Conservation (phyloP, 2,329 filamentous ascomycete species). For the Fusarium vanettenii region DNA sequence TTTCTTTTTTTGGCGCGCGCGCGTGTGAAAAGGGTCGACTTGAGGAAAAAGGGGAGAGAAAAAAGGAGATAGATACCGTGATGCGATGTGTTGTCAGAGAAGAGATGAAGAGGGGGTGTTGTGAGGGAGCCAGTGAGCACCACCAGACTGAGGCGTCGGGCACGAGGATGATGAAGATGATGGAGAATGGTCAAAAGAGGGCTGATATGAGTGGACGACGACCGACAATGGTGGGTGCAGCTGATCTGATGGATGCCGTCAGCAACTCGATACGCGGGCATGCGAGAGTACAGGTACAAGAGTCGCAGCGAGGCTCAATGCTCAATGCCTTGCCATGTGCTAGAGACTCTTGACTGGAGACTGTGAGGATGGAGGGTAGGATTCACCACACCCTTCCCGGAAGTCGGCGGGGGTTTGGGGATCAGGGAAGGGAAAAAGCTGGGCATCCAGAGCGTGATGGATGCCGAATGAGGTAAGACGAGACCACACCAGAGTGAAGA, state of each 20-base stretch:
- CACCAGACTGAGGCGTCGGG: conserved; percentile 6
- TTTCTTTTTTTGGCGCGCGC: conserved; percentile 21
- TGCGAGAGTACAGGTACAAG: neutral
- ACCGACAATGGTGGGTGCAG: conserved; percentile 12
- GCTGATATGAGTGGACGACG: conserved; percentile 16
- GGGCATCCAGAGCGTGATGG: conserved; percentile 13
- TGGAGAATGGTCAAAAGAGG: conserved; percentile 15
- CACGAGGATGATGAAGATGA: conserved; percentile 13
- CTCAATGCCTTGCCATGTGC: neutral
- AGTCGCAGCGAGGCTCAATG: conserved; percentile 5
- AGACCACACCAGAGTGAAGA: conserved; percentile 30
- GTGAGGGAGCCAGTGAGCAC: conserved; percentile 21
- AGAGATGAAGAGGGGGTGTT: conserved; percentile 7
- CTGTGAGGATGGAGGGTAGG: conserved; percentile 8
- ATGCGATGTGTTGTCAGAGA: conserved; percentile 17
- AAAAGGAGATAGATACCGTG: conserved; percentile 15
- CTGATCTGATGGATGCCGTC: conserved; percentile 28
- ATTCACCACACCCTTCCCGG: conserved; percentile 31
- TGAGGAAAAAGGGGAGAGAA: conserved; percentile 12
- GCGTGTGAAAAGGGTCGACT: neutral
- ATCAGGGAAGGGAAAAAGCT: neutral
- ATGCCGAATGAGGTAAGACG: conserved; percentile 39
- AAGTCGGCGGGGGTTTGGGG: conserved; percentile 25
- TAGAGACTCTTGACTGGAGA: neutral
- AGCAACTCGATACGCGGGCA: conserved; percentile 13